These are phyloP conservation scores for Saccharomyces kudriavzevii DNA, from an alignment of 805 yeast species.

Conservation along the genomic window DNA sequence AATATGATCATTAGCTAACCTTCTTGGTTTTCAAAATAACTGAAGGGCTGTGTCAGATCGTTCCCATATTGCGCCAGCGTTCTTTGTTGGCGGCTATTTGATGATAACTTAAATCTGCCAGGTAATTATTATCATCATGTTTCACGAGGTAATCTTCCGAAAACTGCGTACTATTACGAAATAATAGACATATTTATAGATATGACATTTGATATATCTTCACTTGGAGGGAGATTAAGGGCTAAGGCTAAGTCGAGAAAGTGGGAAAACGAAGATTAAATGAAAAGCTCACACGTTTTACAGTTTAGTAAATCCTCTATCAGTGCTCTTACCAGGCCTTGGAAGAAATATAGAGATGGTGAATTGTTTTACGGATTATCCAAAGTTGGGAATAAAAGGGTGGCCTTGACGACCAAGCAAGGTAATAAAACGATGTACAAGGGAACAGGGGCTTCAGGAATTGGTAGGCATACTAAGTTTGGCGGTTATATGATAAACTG, in stretches of 20 bases:
- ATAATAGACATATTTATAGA: background rate
- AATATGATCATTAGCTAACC: background rate
- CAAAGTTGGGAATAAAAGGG: conserved; percentile 76
- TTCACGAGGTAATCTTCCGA: background rate
- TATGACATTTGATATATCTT: too few species aligned
- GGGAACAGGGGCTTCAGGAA: conserved; percentile 93
- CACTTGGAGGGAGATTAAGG: too few species aligned
- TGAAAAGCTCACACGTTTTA: conserved; percentile 44
- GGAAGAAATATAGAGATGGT: conserved; percentile 82
- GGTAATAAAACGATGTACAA: conserved; percentile 92
- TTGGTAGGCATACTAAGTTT: conserved; percentile 66
- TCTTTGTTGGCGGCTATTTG: background rate
- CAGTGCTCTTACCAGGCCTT: conserved; percentile 64
- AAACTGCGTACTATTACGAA: background rate
- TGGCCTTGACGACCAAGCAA: conserved; percentile 79
- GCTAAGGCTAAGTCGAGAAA: too few species aligned
- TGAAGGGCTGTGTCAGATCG: background rate
- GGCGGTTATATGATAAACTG: conserved; percentile 78
- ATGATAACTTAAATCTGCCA: background rate
- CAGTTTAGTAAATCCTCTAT: conserved; percentile 41
- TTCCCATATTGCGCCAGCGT: background rate
- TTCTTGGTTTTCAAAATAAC: background rate
- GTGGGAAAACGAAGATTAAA: conserved; percentile 12
- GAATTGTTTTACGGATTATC: conserved; percentile 72
- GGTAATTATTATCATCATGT: background rate